A percentile compares a stretch with the other conserved stretches of the same genome.
phyloP scores from a whole-genome alignment of 2,329 filamentous ascomycete genomes.

The Aspergillus sp. region DNA sequence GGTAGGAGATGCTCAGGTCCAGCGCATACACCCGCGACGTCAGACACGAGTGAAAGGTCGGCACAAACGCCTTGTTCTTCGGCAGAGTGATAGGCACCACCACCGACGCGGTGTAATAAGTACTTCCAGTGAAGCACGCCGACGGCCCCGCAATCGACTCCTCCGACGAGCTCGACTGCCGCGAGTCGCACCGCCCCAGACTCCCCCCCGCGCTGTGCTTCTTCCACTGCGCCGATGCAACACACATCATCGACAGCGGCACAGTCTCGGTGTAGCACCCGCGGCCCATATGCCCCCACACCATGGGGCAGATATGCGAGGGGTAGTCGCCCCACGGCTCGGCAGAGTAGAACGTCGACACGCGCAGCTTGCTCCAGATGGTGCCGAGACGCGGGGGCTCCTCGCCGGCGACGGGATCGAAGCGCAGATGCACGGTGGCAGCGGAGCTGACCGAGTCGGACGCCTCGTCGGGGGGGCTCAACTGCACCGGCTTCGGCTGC shows the following conservation, averaged over 20 bases:
- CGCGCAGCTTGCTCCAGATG: conserved; percentile 55
- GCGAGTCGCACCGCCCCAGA: conserved; percentile 24
- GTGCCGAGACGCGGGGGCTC: conserved; percentile 53
- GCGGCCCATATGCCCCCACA: conserved; percentile 42
- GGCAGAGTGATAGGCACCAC: conserved; percentile 64
- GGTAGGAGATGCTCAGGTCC: conserved; percentile 56
- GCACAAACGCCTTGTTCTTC: conserved; percentile 59
- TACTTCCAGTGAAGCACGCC: conserved; percentile 42
- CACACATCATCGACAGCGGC: conserved; percentile 53
- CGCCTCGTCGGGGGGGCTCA: conserved; percentile 40
- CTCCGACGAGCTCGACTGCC: conserved; percentile 27
- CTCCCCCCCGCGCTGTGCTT: conserved; percentile 40
- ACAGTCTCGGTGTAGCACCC: conserved; percentile 54
- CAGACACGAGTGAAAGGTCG: conserved; percentile 69
- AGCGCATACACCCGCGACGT: conserved; percentile 63
- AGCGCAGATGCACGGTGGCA: conserved; percentile 57
- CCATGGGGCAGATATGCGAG: conserved; percentile 37
- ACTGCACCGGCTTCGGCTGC: conserved; percentile 56
- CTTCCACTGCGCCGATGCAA: conserved; percentile 57
- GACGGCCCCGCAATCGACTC: conserved; percentile 32
- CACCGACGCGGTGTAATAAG: conserved; percentile 62
- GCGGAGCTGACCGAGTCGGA: conserved; percentile 50
- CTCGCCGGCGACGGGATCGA: conserved; percentile 55
- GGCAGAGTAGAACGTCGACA: conserved; percentile 56
- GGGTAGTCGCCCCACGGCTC: conserved; percentile 52